phyloP scores from a whole-genome alignment of 2,329 filamentous ascomycete genomes.

The Penicillium sp. region DNA sequence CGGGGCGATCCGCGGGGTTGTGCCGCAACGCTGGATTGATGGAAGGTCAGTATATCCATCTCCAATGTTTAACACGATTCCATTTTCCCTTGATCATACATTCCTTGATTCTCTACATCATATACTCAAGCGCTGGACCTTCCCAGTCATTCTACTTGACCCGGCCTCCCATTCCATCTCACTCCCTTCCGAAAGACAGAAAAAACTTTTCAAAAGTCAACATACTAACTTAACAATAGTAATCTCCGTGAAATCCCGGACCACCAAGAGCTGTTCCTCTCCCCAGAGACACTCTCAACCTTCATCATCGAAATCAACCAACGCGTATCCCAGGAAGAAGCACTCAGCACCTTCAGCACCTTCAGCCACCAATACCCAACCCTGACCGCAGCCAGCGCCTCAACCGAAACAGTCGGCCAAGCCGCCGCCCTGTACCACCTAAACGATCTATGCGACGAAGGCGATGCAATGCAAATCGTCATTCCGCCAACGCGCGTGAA shows the following conservation, averaged over 20 bases:
- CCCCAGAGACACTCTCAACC: constrained; percentile 79
- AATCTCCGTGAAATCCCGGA: constrained; percentile 48
- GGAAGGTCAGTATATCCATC: constrained; percentile 38
- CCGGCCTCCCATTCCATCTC: not conserved
- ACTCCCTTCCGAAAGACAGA: too few relatives aligned
- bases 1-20: constrained; percentile 42
- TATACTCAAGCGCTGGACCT: not conserved
- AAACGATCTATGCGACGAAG: constrained; percentile 71
- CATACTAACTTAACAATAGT: constrained; percentile 32
- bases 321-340: constrained; percentile 62
- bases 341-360: constrained; percentile 32
- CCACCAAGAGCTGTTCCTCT: constrained; percentile 92
- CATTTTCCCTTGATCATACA: not conserved
- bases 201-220: not conserved
- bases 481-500: constrained; percentile 65
- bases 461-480: constrained; percentile 70
- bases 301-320: constrained; percentile 92
- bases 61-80: not conserved
- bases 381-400: constrained; percentile 54
- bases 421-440: constrained; percentile 68
- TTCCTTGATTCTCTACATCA: not conserved
- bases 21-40: constrained; percentile 46
- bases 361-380: constrained; percentile 30
- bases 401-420: constrained; percentile 64
- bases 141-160: not conserved